Base-by-base conservation (phyloP, 805 yeast species). In the Zygotorulaspora danielsina region DNA sequence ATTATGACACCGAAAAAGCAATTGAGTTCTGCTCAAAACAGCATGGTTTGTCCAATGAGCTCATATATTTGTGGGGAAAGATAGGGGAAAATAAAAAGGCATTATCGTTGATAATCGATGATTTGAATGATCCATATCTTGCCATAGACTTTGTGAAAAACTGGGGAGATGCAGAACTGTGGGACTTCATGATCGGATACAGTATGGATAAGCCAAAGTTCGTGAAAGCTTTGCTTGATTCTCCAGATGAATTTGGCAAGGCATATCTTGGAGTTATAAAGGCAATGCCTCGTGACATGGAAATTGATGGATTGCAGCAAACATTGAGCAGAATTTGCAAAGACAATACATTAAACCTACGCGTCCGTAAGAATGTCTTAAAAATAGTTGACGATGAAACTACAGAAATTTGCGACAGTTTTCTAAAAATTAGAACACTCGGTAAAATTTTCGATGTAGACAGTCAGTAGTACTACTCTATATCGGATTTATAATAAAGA, bases 81-180 rank as follows among this genome's bases (percentile, higher is more conserved):
- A 79, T 84, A 18, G 97, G 98, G 1, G 84, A 84, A 49, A 78
- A 80, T 41, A 73, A 72, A 45, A 74, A 77, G 45, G 97, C 97
- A 0, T 64, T 90, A 51, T 73, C 70, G 41, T 66, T 93, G 30
- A 87, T 93, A 11, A 78, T 88, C 27, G 82, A 84, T 47, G 74
- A 84, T 50, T 64, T 89, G 36, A 72, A 81, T 39, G 93, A 90
- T 56, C 90, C 96, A 0, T 73, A 74, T 28, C 70, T 75, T 47
- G 97, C 97, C 0, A 83, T 93, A 17, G 72, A 71, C 12, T 93
- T 88, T 69, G 93, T 89, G 1, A 71, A 71, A 8, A 76, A 73
- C 33, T 71, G 76, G 43, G 77, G 79, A 36, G 94, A 87, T 50
- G 61, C 68, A 16, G 94, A 85, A n/a, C 65, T 87, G 8, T 88